Percentiles rank a stretch among this genome's conserved stretches.
phyloP scores from a whole-genome alignment of 2,329 filamentous ascomycete species.

The Parascedosporium putredinis region DNA sequence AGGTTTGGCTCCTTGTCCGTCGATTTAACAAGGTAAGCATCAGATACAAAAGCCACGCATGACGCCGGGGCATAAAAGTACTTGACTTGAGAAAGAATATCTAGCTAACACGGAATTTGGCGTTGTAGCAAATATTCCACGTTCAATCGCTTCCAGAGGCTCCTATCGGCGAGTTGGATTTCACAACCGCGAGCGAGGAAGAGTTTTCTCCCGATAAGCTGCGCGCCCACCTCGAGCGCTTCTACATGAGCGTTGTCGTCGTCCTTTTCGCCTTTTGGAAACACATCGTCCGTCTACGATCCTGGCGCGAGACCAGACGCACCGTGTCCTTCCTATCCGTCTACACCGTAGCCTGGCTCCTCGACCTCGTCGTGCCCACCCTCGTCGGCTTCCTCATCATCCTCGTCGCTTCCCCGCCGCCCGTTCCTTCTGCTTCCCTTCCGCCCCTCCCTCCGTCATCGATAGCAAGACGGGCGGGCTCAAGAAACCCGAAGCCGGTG shows the following conservation, averaged over 20 bases:
- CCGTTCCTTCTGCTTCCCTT: constrained; percentile 61
- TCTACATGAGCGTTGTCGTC: constrained; percentile 72
- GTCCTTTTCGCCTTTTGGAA: constrained; percentile 57
- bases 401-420: constrained; percentile 54
- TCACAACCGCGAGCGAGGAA: constrained; percentile 73
- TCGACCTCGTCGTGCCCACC: constrained; percentile 60
- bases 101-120: too few relatives aligned
- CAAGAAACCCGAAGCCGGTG: constrained; percentile 66
- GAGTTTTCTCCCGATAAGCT: constrained; percentile 80
- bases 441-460: constrained; percentile 65
- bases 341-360: constrained; percentile 55
- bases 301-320: constrained; percentile 64
- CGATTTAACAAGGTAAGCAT: constrained; percentile 62
- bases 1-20: constrained; percentile 61
- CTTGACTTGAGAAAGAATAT: too few relatives aligned
- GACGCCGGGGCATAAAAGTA: not conserved
- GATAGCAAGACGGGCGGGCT: constrained; percentile 59
- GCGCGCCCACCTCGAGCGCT: constrained; percentile 62
- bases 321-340: constrained; percentile 52
- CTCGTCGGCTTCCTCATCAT: constrained; percentile 48
- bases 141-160: constrained; percentile 52
- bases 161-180: constrained; percentile 57
- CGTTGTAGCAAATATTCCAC: constrained; percentile 45
- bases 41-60: too few relatives aligned
- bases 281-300: constrained; percentile 65